Evolutionary conservation across 2,329 filamentous ascomycete species (phyloP).

Genomic region (Xylaria sp.): DNA sequence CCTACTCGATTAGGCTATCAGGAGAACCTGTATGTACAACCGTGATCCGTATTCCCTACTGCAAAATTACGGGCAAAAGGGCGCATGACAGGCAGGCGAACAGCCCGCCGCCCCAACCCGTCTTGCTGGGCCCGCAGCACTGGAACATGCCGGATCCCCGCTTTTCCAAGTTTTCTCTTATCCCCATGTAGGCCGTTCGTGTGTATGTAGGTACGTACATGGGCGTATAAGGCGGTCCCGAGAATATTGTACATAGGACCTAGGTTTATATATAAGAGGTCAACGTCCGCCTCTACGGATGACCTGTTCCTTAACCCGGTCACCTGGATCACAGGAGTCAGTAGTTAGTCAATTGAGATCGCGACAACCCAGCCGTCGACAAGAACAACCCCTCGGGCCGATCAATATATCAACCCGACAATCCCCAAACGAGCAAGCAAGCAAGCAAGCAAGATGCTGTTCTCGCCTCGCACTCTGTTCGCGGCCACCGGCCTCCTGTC

Average conservation of each 20-base stretch:
- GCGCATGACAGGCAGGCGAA: not conserved
- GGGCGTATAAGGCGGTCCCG: not conserved
- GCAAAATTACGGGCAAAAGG: not conserved
- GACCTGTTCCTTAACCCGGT: not conserved
- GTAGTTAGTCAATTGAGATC: not conserved
- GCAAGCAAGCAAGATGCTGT: too few species aligned
- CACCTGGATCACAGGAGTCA: not conserved
- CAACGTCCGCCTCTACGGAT: too few species aligned
- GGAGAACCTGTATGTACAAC: not conserved
- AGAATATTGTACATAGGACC: not conserved
- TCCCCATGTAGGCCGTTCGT: too few species aligned
- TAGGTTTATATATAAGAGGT: not conserved
- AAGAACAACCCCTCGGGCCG: not conserved
- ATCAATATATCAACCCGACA: not conserved
- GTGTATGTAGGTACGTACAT: not conserved
- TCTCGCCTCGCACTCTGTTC: constrained; percentile 15
- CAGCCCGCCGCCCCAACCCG: too few species aligned
- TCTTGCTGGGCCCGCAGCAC: too few species aligned
- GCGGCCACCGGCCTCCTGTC: constrained; percentile 18
- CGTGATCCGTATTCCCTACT: not conserved
- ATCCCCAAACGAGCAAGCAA: too few species aligned
- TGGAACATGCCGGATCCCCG: not conserved
- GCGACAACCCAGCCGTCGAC: too few species aligned
- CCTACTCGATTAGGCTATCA: not conserved
- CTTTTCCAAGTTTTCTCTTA: too few species aligned